These are phyloP conservation scores for Fonsecaea pedrosoi DNA, from an alignment of 2,329 filamentous ascomycete genomes.

Conservation along the genomic window DNA sequence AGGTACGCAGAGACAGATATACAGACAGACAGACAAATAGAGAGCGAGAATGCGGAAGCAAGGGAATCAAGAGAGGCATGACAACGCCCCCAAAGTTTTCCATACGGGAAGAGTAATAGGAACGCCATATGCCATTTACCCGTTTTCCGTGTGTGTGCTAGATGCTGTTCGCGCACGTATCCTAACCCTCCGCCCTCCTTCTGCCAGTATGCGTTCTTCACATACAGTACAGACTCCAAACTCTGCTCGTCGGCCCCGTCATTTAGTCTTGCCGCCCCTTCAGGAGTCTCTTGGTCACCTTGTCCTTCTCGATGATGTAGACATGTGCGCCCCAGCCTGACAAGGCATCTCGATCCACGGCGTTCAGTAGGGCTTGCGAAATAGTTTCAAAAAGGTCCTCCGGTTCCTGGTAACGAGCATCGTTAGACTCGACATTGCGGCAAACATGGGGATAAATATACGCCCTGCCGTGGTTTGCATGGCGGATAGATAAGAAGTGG, in stretches of 20 bases:
- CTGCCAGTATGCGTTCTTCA: constrained; percentile 21
- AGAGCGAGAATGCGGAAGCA: neutral
- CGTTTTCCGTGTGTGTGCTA: neutral
- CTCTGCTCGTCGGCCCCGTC: neutral
- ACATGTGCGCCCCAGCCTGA: constrained; percentile 99
- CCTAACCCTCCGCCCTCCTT: neutral
- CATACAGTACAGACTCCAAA: constrained; percentile 15
- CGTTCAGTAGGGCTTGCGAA: constrained; percentile 92
- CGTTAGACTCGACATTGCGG: constrained; percentile 12
- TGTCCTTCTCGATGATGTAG: constrained; percentile 99
- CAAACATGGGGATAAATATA: neutral
- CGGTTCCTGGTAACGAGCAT: constrained; percentile 64
- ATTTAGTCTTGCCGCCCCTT: constrained; percentile 92
- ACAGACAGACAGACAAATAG: too few relatives aligned
- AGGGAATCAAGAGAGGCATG: neutral
- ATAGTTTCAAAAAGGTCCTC: constrained; percentile 98
- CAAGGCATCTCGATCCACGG: constrained; percentile 93
- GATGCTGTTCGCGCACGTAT: neutral
- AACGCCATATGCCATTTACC: neutral
- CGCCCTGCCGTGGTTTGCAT: neutral
- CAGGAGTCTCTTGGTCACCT: constrained; percentile 97
- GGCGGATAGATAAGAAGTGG: neutral
- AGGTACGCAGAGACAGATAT: too few relatives aligned
- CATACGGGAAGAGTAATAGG: neutral
- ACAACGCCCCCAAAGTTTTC: neutral